Conservation (phyloP, 2,329 filamentous ascomycete genomes). For the Fusarium abutilonis region DNA sequence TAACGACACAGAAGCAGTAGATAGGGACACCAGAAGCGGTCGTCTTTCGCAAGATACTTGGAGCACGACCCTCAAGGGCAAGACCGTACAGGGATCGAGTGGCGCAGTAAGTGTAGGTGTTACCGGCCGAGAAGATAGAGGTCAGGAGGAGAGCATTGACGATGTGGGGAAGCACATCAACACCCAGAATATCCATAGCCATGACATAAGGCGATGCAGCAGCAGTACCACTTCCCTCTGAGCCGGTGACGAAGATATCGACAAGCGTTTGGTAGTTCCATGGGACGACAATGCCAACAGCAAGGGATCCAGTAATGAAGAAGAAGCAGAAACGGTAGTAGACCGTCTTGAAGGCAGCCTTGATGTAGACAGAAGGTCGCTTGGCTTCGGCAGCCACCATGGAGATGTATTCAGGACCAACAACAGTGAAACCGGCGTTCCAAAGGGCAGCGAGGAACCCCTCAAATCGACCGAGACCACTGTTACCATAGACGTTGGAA, state of each 20-base stretch:
- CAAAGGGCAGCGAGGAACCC: constrained; percentile 76
- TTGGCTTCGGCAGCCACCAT: constrained; percentile 76
- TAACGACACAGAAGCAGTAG: constrained; percentile 64
- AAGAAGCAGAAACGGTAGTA: constrained; percentile 78
- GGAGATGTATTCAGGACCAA: constrained; percentile 73
- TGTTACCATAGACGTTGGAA: constrained; percentile 64
- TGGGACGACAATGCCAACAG: constrained; percentile 72
- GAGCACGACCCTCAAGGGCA: constrained; percentile 60
- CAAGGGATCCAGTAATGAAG: constrained; percentile 74
- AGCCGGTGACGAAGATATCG: constrained; percentile 58
- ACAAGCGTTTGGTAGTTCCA: constrained; percentile 68
- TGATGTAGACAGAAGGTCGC: constrained; percentile 70
- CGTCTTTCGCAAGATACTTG: constrained; percentile 64
- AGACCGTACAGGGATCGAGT: constrained; percentile 62
- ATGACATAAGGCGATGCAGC: constrained; percentile 71
- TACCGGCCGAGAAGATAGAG: constrained; percentile 59
- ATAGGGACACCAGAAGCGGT: constrained; percentile 70
- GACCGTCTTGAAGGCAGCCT: constrained; percentile 75
- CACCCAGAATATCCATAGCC: constrained; percentile 65
- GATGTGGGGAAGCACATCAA: constrained; percentile 64
- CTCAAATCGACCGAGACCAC: constrained; percentile 72
- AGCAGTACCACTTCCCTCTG: constrained; percentile 54
- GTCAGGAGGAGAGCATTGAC: constrained; percentile 64
- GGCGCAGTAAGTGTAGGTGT: constrained; percentile 63
- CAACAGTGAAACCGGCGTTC: constrained; percentile 70